These are phyloP conservation scores for Auriculariales sp. DNA, from an alignment of 768 basidiomycete genomes.

Conservation along the genomic window DNA sequence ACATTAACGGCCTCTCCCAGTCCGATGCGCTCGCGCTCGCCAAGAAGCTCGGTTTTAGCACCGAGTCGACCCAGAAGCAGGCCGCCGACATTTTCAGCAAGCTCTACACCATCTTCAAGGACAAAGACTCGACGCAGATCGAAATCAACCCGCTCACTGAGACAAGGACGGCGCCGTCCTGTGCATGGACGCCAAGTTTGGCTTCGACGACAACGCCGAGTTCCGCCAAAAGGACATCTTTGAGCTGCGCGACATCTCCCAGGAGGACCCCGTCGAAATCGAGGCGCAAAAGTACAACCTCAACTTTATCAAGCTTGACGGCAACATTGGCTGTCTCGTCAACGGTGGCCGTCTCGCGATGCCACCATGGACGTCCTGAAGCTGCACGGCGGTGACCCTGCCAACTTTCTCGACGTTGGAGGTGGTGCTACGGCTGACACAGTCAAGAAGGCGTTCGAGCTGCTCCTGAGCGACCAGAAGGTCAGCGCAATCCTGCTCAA, in stretches of 20 bases:
- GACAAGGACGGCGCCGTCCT: constrained; percentile 82
- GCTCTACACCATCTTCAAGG: constrained; percentile 93
- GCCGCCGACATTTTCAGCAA: constrained; percentile 91
- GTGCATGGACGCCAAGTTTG: constrained; percentile 99
- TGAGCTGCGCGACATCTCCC: constrained; percentile 75
- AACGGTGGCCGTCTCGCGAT: constrained; percentile 98
- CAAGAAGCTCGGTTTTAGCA: constrained; percentile 80
- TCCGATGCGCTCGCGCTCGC: constrained; percentile 63
- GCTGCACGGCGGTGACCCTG: constrained; percentile 89
- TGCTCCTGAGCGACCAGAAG: constrained; percentile 75
- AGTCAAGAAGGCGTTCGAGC: constrained; percentile 98
- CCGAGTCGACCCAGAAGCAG: constrained; percentile 52
- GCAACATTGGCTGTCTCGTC: constrained; percentile 90
- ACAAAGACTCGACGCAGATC: constrained; percentile 98
- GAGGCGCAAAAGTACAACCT: constrained; percentile 92
- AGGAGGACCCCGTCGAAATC: constrained; percentile 95
- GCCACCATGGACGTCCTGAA: constrained; percentile 99
- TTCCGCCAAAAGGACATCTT: constrained; percentile 93
- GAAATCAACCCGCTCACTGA: constrained; percentile 98
- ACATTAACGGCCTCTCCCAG: constrained; percentile 64
- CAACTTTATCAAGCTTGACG: constrained; percentile 99
- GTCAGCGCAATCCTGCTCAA: constrained; percentile 99
- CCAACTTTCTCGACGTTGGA: constrained; percentile 98
- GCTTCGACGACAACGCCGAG: constrained; percentile 99
- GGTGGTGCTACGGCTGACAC: constrained; percentile 99